Conservation (phyloP, 108 stramenopile species). For the Fragilaria radians region DNA sequence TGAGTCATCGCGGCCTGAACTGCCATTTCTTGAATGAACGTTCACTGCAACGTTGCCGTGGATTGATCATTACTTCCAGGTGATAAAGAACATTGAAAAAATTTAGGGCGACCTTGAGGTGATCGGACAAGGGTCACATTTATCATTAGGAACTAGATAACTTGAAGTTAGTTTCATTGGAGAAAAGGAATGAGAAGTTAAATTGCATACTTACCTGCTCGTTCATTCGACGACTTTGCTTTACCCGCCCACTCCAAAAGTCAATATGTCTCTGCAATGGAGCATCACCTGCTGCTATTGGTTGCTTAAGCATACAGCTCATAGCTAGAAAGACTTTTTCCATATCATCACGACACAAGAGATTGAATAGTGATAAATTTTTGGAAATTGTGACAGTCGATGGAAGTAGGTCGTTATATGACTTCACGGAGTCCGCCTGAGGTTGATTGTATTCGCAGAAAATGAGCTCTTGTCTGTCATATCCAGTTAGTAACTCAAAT, state of each 20-base stretch:
- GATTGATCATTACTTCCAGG: conserved; percentile 1
- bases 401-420: background rate
- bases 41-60: background rate
- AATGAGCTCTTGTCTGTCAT: conserved; percentile 22
- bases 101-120: conserved; percentile 61
- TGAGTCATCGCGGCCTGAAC: too few relatives aligned
- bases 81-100: conserved; percentile 67
- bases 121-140: conserved; percentile 67
- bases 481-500: conserved; percentile 50
- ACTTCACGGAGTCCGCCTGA: background rate
- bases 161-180: background rate
- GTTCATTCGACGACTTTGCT: conserved; percentile 12
- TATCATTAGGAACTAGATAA: conserved; percentile 10
- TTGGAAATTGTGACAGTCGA: conserved; percentile 2
- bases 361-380: conserved; percentile 70
- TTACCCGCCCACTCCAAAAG: conserved; percentile 53
- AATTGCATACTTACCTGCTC: background rate
- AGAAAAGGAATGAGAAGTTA: background rate
- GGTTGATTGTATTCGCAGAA: conserved; percentile 1
- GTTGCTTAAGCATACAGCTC: conserved; percentile 58
- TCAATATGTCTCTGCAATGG: conserved; percentile 17
- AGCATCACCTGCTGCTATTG: background rate
- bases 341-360: conserved; percentile 71
- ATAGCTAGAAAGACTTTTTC: conserved; percentile 65
- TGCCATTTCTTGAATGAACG: too few relatives aligned